A percentile compares a stretch with the other conserved stretches of the same genome.
Evolutionary conservation across 1,284 basidiomycete genomes (phyloP).

Genomic region (Wolfiporia cocos): DNA sequence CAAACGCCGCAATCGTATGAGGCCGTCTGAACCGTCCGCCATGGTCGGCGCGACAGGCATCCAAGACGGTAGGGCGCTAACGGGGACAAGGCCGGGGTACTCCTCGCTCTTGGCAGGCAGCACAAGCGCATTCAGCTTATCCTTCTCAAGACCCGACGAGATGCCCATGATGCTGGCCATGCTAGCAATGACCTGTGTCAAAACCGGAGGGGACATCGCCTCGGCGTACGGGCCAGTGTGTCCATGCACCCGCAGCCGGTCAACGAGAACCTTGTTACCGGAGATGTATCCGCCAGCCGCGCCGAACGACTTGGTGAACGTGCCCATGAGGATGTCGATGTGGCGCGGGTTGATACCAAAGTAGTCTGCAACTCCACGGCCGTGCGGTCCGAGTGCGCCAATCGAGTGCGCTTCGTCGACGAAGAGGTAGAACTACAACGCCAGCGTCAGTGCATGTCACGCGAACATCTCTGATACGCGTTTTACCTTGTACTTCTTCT

Average conservation of each 20-base stretch:
- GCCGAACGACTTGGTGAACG: slow-evolving; percentile 98
- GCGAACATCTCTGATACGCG: background rate
- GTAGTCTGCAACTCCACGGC: slow-evolving; percentile 95
- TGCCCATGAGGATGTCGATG: slow-evolving; percentile 97
- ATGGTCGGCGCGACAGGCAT: slow-evolving; percentile 63
- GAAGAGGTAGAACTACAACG: slow-evolving; percentile 84
- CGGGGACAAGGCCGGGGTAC: slow-evolving; percentile 64
- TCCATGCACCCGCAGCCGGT: slow-evolving; percentile 77
- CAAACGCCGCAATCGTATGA: slow-evolving; percentile 76
- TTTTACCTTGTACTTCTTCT: slow-evolving; percentile 91
- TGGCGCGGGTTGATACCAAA: slow-evolving; percentile 80
- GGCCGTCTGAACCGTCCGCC: slow-evolving; percentile 80
- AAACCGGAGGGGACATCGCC: slow-evolving; percentile 85
- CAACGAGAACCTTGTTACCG: slow-evolving; percentile 76
- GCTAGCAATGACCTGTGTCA: slow-evolving; percentile 88
- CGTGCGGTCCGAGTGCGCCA: slow-evolving; percentile 90
- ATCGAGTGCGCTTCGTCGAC: slow-evolving; percentile 98
- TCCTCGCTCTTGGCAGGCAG: slow-evolving; percentile 25
- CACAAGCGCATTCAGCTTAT: slow-evolving; percentile 21
- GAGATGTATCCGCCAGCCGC: slow-evolving; percentile 96
- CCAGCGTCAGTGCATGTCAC: background rate
- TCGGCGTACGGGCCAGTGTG: slow-evolving; percentile 90
- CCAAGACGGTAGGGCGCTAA: slow-evolving; percentile 62
- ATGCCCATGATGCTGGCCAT: slow-evolving; percentile 98
- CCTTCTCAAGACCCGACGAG: slow-evolving; percentile 35